Conservation (phyloP, 495 filamentous ascomycete genomes). For the Penicillium malachiteum region DNA sequence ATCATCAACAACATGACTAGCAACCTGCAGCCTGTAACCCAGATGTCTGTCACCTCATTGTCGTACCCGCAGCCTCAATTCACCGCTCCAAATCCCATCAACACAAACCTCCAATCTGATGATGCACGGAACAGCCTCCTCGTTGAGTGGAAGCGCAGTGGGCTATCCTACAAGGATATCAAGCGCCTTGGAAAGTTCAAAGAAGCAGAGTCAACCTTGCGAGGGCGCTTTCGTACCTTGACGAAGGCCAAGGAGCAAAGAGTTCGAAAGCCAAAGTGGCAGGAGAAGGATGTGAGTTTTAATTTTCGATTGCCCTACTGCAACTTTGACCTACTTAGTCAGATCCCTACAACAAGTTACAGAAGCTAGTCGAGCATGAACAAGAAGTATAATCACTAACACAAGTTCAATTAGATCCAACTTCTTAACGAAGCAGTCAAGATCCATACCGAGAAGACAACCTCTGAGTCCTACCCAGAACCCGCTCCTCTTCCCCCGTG, state of each 20-base stretch:
- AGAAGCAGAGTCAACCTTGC: constrained; percentile 84
- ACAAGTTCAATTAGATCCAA: constrained; percentile 19
- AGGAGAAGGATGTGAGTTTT: constrained; percentile 67
- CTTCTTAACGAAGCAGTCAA: constrained; percentile 38
- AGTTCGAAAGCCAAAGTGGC: constrained; percentile 78
- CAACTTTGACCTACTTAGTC: no score
- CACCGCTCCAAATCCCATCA: not conserved
- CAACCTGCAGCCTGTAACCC: not conserved
- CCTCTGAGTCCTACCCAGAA: not conserved
- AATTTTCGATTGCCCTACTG: constrained; percentile 1
- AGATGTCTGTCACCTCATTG: not conserved
- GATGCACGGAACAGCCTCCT: constrained; percentile 62
- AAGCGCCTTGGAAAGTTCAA: constrained; percentile 60
- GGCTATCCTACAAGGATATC: constrained; percentile 80
- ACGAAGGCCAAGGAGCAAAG: constrained; percentile 74
- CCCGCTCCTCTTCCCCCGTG: no score
- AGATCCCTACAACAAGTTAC: no score
- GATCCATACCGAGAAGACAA: constrained; percentile 30
- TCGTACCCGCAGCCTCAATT: not conserved
- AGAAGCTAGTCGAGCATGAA: no score
- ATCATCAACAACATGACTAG: not conserved
- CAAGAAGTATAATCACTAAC: no score
- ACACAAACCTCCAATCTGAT: constrained; percentile 9
- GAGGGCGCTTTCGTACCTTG: constrained; percentile 74
- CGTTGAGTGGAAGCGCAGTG: constrained; percentile 59